Percentiles rank a stretch among this genome's conserved stretches.
These are phyloP conservation scores for Boletus eberwhitei DNA, from an alignment of 768 basidiomycete species.

Conservation along the genomic window DNA sequence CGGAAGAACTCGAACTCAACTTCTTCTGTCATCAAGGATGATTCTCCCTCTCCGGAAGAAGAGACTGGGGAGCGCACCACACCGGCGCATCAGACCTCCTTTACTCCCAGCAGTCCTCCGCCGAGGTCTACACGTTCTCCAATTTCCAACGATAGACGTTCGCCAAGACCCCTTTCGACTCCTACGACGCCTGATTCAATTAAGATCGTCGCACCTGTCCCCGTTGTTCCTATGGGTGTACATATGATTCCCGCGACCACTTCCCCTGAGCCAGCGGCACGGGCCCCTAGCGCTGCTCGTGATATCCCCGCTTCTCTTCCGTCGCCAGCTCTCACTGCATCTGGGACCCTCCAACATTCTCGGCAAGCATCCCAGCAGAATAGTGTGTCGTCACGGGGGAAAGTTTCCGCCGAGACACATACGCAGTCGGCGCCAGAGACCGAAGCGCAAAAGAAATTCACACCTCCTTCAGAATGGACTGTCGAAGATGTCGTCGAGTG, in stretches of 20 bases:
- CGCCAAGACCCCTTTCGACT: conserved; percentile 23
- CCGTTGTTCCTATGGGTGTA: conserved; percentile 16
- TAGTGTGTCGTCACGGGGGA: conserved; percentile 34
- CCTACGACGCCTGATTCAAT: conserved; percentile 28
- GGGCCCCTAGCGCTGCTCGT: conserved; percentile 19
- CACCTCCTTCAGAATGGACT: conserved; percentile 71
- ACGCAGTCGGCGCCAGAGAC: conserved; percentile 19
- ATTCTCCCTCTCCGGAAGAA: conserved; percentile 8
- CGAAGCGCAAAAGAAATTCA: conserved; percentile 30
- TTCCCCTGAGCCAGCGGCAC: conserved; percentile 22
- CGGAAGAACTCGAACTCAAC: conserved; percentile 20
- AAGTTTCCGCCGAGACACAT: conserved; percentile 21
- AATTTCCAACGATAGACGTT: conserved; percentile 11
- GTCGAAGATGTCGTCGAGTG: conserved; percentile 90
- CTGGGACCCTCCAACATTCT: conserved; percentile 24
- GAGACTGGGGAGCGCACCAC: conserved; percentile 13
- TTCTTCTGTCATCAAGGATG: conserved; percentile 35
- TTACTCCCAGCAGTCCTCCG: conserved; percentile 14
- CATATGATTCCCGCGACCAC: conserved; percentile 20
- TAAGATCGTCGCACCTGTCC: conserved; percentile 22
- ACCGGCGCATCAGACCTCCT: conserved; percentile 13
- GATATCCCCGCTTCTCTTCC: conserved; percentile 31
- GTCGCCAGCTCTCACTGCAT: conserved; percentile 27
- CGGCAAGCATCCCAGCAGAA: conserved; percentile 41
- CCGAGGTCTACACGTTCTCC: conserved; percentile 23